Evolutionary conservation across 805 yeast species (phyloP).

Genomic region (Starmerella sirachaensis): DNA sequence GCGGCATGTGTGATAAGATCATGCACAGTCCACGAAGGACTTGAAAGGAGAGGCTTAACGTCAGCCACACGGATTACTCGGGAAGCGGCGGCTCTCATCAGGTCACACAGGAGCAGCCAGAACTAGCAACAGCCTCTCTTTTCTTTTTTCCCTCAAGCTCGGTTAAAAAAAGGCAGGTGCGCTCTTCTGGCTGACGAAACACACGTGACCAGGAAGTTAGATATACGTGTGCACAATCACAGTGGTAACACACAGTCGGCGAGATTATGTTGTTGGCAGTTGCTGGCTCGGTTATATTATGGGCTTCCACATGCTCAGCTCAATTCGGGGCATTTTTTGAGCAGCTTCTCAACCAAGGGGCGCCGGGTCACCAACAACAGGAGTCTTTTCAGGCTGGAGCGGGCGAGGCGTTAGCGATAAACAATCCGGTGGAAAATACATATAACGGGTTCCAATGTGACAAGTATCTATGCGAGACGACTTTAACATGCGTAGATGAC

Average conservation of each 20-base stretch:
- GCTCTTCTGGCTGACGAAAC: no score
- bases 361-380: constrained; percentile 28
- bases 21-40: constrained; percentile 25
- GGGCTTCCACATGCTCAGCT: constrained; percentile 24
- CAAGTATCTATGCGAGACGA: constrained; percentile 69
- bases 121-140: no score
- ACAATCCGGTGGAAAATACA: constrained; percentile 18
- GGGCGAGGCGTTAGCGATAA: constrained; percentile 3
- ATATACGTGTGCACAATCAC: no score
- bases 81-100: constrained; percentile 7
- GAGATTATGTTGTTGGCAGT: no score
- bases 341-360: constrained; percentile 25
- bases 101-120: no score
- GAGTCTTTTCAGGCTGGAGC: constrained; percentile 31
- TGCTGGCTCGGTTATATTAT: no score
- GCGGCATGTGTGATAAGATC: constrained; percentile 22
- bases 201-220: no score
- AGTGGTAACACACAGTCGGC: no score
- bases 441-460: constrained; percentile 38
- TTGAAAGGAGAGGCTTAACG: constrained; percentile 14
- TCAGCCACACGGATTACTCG: constrained; percentile 10
- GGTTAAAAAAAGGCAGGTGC: no score
- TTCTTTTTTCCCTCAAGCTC: no score
- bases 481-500: constrained; percentile 59
- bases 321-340: constrained; percentile 37